Evolutionary conservation across 495 filamentous ascomycete species (phyloP).

Genomic region (Neurospora sp.): DNA sequence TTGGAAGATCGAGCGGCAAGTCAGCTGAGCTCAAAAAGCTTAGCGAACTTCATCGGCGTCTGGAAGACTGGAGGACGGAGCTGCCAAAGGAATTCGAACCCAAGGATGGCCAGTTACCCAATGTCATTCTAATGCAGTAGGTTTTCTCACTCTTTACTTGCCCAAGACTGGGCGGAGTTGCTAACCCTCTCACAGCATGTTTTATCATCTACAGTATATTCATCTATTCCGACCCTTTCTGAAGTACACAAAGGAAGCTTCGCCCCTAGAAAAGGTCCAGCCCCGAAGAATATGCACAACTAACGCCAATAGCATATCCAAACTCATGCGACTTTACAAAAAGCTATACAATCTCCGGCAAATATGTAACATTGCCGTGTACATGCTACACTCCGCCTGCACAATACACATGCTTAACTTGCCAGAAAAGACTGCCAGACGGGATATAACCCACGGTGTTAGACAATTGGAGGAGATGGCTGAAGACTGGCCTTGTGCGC

Average conservation of each 20-base stretch:
- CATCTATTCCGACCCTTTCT: conserved; percentile 96
- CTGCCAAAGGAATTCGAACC: conserved; percentile 82
- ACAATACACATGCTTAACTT: conserved; percentile 92
- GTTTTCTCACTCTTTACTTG: conserved; percentile 21
- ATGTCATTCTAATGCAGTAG: conserved; percentile 91
- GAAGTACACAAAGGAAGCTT: conserved; percentile 70
- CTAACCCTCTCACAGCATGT: conserved; percentile 61
- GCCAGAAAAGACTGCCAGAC: conserved; percentile 74
- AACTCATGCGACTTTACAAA: conserved; percentile 86
- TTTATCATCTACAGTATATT: conserved; percentile 91
- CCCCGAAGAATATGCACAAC: conserved; percentile 85
- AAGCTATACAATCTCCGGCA: conserved; percentile 81
- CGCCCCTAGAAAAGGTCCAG: conserved; percentile 78
- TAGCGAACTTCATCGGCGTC: conserved; percentile 77
- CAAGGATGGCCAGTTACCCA: conserved; percentile 79
- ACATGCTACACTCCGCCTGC: conserved; percentile 87
- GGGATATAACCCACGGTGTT: conserved; percentile 85
- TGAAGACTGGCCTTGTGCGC: conserved; percentile 86
- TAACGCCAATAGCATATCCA: conserved; percentile 80
- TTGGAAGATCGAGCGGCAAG: conserved; percentile 48
- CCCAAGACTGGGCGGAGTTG: background rate
- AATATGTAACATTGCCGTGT: conserved; percentile 91
- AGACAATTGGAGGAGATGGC: conserved; percentile 92
- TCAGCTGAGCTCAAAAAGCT: conserved; percentile 81
- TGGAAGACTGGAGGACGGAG: conserved; percentile 85